A percentile compares a stretch with the other conserved stretches of the same genome.
Evolutionary conservation across 2,329 filamentous ascomycete genomes (phyloP).

Genomic region (Pseudogymnoascus verrucosus): DNA sequence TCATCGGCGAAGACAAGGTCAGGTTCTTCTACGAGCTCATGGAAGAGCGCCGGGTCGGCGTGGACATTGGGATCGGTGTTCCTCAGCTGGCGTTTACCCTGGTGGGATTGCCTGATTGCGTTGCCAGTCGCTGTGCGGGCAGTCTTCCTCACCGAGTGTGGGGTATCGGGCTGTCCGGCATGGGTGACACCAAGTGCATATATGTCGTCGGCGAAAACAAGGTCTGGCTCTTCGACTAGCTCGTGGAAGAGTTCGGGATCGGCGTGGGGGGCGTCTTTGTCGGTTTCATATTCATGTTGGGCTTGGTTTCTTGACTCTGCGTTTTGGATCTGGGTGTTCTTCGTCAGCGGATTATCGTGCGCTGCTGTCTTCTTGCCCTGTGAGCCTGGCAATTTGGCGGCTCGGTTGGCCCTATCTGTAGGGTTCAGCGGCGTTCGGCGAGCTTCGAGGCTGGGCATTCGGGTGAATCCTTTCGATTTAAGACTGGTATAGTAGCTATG

Average conservation of each 20-base stretch:
- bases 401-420: background rate
- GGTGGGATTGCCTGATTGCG: background rate
- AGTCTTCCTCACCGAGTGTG: background rate
- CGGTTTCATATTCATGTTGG: background rate
- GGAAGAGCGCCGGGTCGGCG: background rate
- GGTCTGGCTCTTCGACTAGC: background rate
- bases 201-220: background rate
- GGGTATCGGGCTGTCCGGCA: background rate
- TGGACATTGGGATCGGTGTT: background rate
- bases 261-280: background rate
- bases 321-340: background rate
- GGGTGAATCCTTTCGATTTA: background rate
- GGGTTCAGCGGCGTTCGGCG: background rate
- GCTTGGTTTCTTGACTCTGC: background rate
- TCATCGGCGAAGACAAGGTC: background rate
- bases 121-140: background rate
- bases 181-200: background rate
- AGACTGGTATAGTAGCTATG: background rate
- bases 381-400: background rate
- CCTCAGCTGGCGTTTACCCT: background rate
- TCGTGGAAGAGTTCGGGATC: background rate
- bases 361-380: background rate
- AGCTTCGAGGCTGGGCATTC: background rate
- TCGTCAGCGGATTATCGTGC: background rate
- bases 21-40: background rate